A percentile compares a stretch with the other conserved stretches of the same genome.
phyloP scores from a whole-genome alignment of 2,329 filamentous ascomycete genomes.

The Pseudocercospora fuligena region DNA sequence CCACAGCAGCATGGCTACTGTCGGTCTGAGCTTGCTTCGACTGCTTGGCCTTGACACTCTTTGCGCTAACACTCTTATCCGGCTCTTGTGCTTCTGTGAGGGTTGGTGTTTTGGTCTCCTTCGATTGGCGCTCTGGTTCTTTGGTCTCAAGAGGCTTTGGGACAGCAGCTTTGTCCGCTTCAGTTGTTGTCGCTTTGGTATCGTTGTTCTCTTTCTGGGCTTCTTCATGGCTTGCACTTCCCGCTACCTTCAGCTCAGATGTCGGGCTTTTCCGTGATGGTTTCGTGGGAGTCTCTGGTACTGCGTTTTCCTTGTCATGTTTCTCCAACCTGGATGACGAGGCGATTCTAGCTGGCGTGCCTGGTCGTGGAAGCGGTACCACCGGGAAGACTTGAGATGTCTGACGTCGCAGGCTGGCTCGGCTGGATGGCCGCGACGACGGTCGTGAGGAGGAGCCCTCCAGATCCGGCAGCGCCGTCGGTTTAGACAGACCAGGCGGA shows the following conservation, averaged over 20 bases:
- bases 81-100: not conserved
- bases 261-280: constrained; percentile 19
- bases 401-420: constrained; percentile 41
- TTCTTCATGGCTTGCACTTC: constrained; percentile 3
- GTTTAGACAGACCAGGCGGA: constrained; percentile 50
- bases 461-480: constrained; percentile 34
- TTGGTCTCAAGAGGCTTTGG: not conserved
- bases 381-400: constrained; percentile 42
- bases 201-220: not conserved
- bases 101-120: not conserved
- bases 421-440: constrained; percentile 40
- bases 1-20: constrained; percentile 14
- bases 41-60: not conserved
- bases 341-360: constrained; percentile 40
- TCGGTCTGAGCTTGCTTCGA: not conserved
- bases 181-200: not conserved
- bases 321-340: constrained; percentile 38
- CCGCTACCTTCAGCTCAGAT: constrained; percentile 27
- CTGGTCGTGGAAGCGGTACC: constrained; percentile 45
- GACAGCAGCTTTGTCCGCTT: not conserved
- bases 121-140: not conserved
- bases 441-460: constrained; percentile 35
- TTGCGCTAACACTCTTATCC: not conserved
- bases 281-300: constrained; percentile 32
- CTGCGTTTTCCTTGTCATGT: constrained; percentile 20